Base-by-base conservation (phyloP, 2,329 filamentous ascomycete species). In the Arthroderma sp. region DNA sequence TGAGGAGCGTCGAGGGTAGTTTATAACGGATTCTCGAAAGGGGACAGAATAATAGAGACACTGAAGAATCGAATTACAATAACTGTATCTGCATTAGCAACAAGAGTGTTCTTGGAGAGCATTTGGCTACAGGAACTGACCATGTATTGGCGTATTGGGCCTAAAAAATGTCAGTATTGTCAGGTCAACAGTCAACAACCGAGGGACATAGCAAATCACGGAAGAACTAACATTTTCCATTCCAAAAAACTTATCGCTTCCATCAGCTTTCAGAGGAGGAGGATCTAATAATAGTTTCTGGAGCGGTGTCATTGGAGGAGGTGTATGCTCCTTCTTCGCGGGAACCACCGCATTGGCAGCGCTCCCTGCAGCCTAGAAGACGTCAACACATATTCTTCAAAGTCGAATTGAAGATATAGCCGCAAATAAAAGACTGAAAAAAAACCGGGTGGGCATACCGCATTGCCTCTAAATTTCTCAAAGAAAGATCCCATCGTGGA, bases 41-140 rank as follows among this genome's bases (percentile, higher is more conserved):
- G 86, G 80, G 38, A 86, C 82, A 15, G 89, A 95, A 69, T 94
- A 94, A 68, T 94, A 98, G 47, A 98, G 78, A 56, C 87, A 93
- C 69, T 98, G 91, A 47, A 98, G 77, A 58, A 98, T 94, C 9
- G 91, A 98, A 66, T 98, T 98, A 70, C 86, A 94, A 68, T 98
- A 98, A 64, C 89, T 96, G 65, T 36, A 49, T 9, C 11, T 31
- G 29, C 6, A 27, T 40, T 31, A 49, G 45, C 38, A 11, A 22
- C 8, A 10, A 36, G 4, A 31, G 15, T 28, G 33, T n/a, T 29
- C 53, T 63, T 51, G 66, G 61, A 44, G 48, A 44, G 37, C 34
- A 34, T 30, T 33, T 36, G 52, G 51, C 32, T 54, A 45, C 43
- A 38, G 40, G 34, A 54, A 36, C 69, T 59, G 82, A 94, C 88